These are phyloP conservation scores for Lathyrus sativus DNA, from an alignment of 306 rosid species.

Conservation along the genomic window DNA sequence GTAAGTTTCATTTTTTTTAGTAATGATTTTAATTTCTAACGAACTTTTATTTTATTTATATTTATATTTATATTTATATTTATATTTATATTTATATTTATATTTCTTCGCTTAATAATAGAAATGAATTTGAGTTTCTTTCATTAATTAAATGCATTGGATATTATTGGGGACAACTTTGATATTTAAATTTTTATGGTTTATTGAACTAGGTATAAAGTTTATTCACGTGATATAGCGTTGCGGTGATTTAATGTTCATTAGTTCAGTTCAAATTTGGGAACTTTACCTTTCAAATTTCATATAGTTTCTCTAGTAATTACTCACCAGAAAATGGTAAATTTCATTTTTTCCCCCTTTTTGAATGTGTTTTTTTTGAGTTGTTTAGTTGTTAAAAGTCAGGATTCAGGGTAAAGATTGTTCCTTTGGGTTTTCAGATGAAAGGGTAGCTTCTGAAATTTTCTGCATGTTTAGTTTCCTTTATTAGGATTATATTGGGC, in stretches of 20 bases:
- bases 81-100: not conserved
- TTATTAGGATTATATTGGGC: conserved; percentile 1
- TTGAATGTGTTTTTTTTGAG: not conserved
- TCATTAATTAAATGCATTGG: conserved; percentile 25
- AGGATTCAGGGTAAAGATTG: not conserved
- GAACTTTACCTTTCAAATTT: conserved; percentile 18
- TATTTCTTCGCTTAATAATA: not conserved
- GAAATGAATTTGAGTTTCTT: not conserved
- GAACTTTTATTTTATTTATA: not conserved
- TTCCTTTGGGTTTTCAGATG: conserved; percentile 23
- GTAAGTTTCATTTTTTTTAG: conserved; percentile 17
- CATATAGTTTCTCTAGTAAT: conserved; percentile 2
- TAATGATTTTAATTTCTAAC: not conserved
- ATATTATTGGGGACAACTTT: conserved; percentile 6
- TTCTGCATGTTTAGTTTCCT: not conserved
- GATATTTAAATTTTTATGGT: not conserved
- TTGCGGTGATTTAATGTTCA: conserved; percentile 32
- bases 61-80: conserved; percentile 5
- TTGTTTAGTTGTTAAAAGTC: conserved; percentile 10
- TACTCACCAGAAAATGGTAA: conserved; percentile 22
- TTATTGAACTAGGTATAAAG: conserved; percentile 14
- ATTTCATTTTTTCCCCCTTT: not conserved
- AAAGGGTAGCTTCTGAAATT: conserved; percentile 2
- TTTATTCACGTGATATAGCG: conserved; percentile 16
- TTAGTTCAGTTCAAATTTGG: conserved; percentile 9